Evolutionary conservation across 495 filamentous ascomycete species (phyloP).

Genomic region (Penicillium psychrofluorescens): DNA sequence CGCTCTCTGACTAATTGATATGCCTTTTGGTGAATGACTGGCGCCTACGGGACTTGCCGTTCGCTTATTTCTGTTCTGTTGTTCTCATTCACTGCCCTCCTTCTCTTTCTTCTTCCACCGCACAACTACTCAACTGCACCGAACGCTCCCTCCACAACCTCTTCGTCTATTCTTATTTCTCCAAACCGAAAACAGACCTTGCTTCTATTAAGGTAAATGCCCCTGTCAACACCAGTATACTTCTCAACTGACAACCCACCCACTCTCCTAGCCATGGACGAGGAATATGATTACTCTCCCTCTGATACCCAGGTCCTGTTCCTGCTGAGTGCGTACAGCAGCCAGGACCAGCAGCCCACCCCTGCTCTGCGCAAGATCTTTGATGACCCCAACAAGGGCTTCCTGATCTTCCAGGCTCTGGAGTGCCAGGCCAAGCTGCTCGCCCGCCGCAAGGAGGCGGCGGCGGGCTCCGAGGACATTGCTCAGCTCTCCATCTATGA

Average conservation of each 20-base stretch:
- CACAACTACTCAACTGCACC: not conserved
- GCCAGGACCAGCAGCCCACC: slow-evolving; percentile 3
- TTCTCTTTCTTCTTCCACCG: not conserved
- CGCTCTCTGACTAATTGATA: not conserved
- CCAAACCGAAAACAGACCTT: not conserved
- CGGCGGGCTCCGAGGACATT: too few species aligned
- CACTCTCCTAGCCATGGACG: too few species aligned
- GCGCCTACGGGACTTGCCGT: too few species aligned
- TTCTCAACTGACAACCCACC: too few species aligned
- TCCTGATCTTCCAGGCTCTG: slow-evolving; percentile 19
- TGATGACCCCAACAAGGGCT: slow-evolving; percentile 5
- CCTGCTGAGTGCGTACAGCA: too few species aligned
- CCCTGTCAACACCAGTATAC: not conserved
- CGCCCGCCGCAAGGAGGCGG: slow-evolving; percentile 15
- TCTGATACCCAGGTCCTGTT: too few species aligned
- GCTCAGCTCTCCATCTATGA: slow-evolving; percentile 20
- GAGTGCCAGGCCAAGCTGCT: slow-evolving; percentile 24
- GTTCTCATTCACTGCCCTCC: not conserved
- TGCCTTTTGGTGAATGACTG: not conserved
- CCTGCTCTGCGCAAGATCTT: slow-evolving; percentile 17
- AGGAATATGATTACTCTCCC: too few species aligned
- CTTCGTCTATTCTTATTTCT: not conserved
- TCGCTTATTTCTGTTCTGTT: not conserved
- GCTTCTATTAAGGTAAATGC: not conserved
- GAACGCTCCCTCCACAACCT: not conserved